These are phyloP conservation scores for Ziziphus jujuba DNA, from an alignment of 306 rosid species.

Conservation along the genomic window DNA sequence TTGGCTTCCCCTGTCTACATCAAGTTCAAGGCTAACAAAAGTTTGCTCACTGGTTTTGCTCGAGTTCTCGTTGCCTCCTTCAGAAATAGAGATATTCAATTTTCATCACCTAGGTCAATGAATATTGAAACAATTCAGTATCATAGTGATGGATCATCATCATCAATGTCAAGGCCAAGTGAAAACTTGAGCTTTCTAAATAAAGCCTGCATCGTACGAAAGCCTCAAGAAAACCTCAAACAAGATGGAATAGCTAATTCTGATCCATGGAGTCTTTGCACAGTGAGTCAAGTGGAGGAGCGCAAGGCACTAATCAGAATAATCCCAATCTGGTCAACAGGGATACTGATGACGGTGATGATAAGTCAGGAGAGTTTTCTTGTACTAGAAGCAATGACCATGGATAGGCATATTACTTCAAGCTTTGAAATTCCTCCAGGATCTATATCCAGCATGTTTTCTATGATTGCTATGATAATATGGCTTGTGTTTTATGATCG, in stretches of 20 bases:
- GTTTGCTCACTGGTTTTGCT: constrained; percentile 4
- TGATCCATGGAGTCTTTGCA: not conserved
- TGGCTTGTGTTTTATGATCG: constrained; percentile 9
- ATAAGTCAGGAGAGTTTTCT: not conserved
- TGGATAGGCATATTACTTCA: constrained; percentile 12
- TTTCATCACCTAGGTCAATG: not conserved
- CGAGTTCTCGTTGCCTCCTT: constrained; percentile 8
- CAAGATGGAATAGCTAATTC: not conserved
- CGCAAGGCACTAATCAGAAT: not conserved
- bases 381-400: not conserved
- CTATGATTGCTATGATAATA: not conserved
- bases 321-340: constrained; percentile 2
- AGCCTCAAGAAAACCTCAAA: not conserved
- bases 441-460: not conserved
- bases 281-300: not conserved
- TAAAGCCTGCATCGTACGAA: not conserved
- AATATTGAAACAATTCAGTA: not conserved
- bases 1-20: not conserved
- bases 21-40: not conserved
- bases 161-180: not conserved
- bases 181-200: not conserved
- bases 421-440: constrained; percentile 13
- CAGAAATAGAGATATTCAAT: not conserved
- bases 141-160: not conserved
- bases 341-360: not conserved